Evolutionary conservation across 2,329 filamentous ascomycete species (phyloP).

Genomic region (Cryphonectria carpinicola): DNA sequence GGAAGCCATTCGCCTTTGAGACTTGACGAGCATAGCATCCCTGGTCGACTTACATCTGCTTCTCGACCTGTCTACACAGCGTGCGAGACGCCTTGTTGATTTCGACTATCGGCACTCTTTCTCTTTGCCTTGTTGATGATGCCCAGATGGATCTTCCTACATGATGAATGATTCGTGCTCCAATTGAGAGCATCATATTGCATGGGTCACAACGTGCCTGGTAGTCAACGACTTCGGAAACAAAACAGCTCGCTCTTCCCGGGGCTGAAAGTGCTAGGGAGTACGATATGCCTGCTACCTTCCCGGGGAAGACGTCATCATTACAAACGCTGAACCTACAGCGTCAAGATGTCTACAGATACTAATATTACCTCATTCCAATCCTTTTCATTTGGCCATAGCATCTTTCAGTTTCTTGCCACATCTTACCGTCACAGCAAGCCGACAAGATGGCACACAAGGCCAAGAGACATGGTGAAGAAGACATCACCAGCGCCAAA

Average conservation of each 20-base stretch:
- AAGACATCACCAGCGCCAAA: neutral
- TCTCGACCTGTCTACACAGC: constrained; percentile 49
- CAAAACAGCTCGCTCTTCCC: constrained; percentile 38
- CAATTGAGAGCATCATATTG: neutral
- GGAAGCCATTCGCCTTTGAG: neutral
- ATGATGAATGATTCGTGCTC: neutral
- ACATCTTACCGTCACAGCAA: neutral
- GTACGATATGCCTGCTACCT: neutral
- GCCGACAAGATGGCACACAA: neutral
- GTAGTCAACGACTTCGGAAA: neutral
- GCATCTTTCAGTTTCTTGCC: neutral
- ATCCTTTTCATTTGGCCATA: too few species aligned
- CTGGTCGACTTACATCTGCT: neutral
- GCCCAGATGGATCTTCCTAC: constrained; percentile 56
- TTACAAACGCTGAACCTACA: neutral
- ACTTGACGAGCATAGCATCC: neutral
- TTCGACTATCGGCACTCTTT: constrained; percentile 53
- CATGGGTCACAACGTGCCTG: neutral
- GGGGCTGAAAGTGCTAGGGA: neutral
- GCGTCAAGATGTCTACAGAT: neutral
- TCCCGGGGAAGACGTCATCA: neutral
- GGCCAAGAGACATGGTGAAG: neutral
- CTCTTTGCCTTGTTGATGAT: constrained; percentile 56
- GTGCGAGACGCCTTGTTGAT: constrained; percentile 62
- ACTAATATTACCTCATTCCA: neutral